Base-by-base conservation (phyloP, 129 eudicot species). In the Artemisia annua region DNA sequence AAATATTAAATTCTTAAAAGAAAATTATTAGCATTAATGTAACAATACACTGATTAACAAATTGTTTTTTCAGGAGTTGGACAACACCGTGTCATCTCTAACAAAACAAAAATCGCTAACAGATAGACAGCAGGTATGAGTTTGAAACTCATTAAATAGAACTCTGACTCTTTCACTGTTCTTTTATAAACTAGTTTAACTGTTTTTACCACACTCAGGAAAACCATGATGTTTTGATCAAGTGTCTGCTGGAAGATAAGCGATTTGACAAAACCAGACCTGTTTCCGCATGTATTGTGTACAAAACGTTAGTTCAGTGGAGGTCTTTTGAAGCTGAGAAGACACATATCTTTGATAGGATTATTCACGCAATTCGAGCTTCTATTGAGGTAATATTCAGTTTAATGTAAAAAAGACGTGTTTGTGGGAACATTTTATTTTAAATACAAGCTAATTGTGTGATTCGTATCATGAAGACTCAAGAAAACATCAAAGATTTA, bases 251-350 rank as follows among this genome's bases (percentile, higher is more conserved):
- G 70, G 93, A 95, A 91, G 97, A 95, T 70, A 87, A 86, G 75
- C 81, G 86, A 20, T 95, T 95, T 69, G 90, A 89, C 81, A 85
- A 90, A 77, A 84, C 88, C 77, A 95, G 91, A 77, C 96, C 99
- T 52, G 86, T 90, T 83, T 90, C 96, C 60, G 99, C 99, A 39
- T 90, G 97, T 57, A 78, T 86, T 3, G 89, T 90, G 77, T 90
- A 85, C 84, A 95, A 88, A 87, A 78, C 95, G 81, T 90, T 95
- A 75, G 79, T 95, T 58, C 99, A 95, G 22, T 95, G 99, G 99
- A 88, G 99, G 83, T 95, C 99, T 70, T 91, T 95, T 76, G 99
- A 95, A 66, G 99, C 96, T 70, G 97, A 95, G 35, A 95, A 91
- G 85, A 95, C 97, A 54, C 85, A 70, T 70, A 91, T 95, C 52